phyloP scores from a whole-genome alignment of 2,329 filamentous ascomycete genomes.

The Blastomyces parvus region DNA sequence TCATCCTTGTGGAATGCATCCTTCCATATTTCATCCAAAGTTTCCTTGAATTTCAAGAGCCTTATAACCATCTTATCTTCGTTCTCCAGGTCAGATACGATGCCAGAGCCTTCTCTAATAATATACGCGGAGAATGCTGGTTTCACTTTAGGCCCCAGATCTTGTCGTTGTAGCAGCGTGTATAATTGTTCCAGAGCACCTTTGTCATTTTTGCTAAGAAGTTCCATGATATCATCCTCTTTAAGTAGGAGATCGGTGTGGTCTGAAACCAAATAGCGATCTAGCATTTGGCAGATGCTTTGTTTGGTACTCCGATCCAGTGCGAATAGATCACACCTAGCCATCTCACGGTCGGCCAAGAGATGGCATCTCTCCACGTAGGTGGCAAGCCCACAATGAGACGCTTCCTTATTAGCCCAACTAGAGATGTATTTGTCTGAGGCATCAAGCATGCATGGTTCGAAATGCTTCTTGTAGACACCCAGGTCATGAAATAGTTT shows the following conservation, averaged over 20 bases:
- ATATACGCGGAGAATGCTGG: slow-evolving; percentile 73
- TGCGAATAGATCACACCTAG: slow-evolving; percentile 68
- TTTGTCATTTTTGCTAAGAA: slow-evolving; percentile 62
- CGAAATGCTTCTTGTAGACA: slow-evolving; percentile 70
- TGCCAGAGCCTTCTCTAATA: slow-evolving; percentile 58
- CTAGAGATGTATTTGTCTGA: slow-evolving; percentile 59
- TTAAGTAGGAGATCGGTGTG: slow-evolving; percentile 60
- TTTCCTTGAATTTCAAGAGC: slow-evolving; percentile 68
- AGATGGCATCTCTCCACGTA: slow-evolving; percentile 64
- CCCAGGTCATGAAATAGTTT: slow-evolving; percentile 77
- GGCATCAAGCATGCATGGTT: slow-evolving; percentile 59
- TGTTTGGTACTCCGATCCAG: slow-evolving; percentile 76
- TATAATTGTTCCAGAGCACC: slow-evolving; percentile 68
- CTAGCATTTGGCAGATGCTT: slow-evolving; percentile 62
- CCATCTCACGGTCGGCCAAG: slow-evolving; percentile 62
- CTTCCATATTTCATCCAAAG: slow-evolving; percentile 66
- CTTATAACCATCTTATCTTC: slow-evolving; percentile 79
- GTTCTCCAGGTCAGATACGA: slow-evolving; percentile 70
- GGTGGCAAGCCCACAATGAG: slow-evolving; percentile 53
- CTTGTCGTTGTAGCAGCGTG: slow-evolving; percentile 61
- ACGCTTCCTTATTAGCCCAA: slow-evolving; percentile 59
- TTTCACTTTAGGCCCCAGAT: slow-evolving; percentile 60
- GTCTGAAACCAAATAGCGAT: slow-evolving; percentile 59
- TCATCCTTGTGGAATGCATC: slow-evolving; percentile 69
- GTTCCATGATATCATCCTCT: slow-evolving; percentile 55